Conservation (phyloP, 192 early-diverging fungal species). For the Backusella tarrabulga region DNA sequence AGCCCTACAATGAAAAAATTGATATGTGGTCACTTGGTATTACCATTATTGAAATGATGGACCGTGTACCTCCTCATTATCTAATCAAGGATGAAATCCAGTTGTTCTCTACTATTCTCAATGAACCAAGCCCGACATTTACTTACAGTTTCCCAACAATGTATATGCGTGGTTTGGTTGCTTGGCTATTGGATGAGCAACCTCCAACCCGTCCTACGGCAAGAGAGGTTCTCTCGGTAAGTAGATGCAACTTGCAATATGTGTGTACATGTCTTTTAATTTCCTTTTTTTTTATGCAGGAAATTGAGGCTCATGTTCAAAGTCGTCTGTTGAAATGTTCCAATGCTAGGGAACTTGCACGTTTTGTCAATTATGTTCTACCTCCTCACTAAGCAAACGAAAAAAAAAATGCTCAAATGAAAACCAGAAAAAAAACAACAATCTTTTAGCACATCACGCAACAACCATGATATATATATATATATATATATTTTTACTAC, state of each 20-base stretch:
- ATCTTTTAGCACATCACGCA: not conserved
- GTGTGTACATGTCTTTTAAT: not conserved
- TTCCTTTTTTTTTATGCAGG: constrained; percentile 10
- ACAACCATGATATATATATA: not conserved
- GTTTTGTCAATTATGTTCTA: constrained; percentile 32
- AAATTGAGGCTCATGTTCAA: constrained; percentile 37
- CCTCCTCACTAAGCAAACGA: constrained; percentile 18
- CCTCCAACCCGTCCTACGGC: constrained; percentile 28
- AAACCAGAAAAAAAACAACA: not conserved
- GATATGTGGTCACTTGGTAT: constrained; percentile 53
- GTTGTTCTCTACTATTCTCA: constrained; percentile 31
- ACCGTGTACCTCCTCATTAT: constrained; percentile 46
- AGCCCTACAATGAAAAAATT: constrained; percentile 45
- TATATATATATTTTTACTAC: not conserved
- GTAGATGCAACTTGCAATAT: constrained; percentile 6
- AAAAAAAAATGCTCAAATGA: not conserved
- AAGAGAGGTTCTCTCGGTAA: constrained; percentile 30
- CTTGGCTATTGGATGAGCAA: constrained; percentile 37
- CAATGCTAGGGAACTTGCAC: constrained; percentile 24
- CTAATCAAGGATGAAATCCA: constrained; percentile 33
- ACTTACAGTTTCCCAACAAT: constrained; percentile 36
- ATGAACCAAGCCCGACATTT: constrained; percentile 35
- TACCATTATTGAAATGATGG: constrained; percentile 48
- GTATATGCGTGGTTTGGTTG: constrained; percentile 39
- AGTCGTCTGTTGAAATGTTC: constrained; percentile 26